These are phyloP conservation scores for Komagataella phaffii DNA, from an alignment of 805 yeast species.

Conservation along the genomic window DNA sequence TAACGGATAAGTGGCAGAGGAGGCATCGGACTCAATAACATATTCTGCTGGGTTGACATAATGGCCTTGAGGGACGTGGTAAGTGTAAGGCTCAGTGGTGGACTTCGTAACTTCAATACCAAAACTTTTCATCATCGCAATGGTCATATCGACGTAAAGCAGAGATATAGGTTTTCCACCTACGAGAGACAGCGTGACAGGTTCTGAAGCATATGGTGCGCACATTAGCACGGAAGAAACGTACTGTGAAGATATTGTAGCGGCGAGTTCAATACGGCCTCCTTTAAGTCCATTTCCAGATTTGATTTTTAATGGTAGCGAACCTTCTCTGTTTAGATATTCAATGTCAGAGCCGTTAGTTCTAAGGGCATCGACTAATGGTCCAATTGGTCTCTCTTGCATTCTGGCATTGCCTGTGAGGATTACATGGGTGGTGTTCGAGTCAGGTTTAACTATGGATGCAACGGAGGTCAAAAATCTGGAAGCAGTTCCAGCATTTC, in stretches of 20 bases:
- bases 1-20: conserved; percentile 94
- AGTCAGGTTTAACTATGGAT: conserved; percentile 50
- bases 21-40: conserved; percentile 91
- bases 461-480: conserved; percentile 90
- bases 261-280: conserved; percentile 87
- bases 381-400: conserved; percentile 97
- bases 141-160: conserved; percentile 93
- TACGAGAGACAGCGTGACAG: conserved; percentile 76
- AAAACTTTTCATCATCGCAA: conserved; percentile 84
- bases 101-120: conserved; percentile 71
- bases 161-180: conserved; percentile 98
- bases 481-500: conserved; percentile 98
- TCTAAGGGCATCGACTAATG: conserved; percentile 82
- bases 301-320: conserved; percentile 64
- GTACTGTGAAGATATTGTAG: conserved; percentile 94
- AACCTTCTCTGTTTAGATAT: conserved; percentile 65
- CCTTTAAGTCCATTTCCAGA: conserved; percentile 70
- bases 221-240: conserved; percentile 94
- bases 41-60: conserved; percentile 77
- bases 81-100: conserved; percentile 63
- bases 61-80: conserved; percentile 76
- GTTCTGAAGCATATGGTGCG: conserved; percentile 88
- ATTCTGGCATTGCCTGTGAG: conserved; percentile 92
- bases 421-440: conserved; percentile 29
- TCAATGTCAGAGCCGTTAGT: conserved; percentile 66